Evolutionary conservation across 2,329 filamentous ascomycete genomes (phyloP), one percentile per base, ranked within the genome.

Genomic region (Drechslerella coelobrocha): DNA sequence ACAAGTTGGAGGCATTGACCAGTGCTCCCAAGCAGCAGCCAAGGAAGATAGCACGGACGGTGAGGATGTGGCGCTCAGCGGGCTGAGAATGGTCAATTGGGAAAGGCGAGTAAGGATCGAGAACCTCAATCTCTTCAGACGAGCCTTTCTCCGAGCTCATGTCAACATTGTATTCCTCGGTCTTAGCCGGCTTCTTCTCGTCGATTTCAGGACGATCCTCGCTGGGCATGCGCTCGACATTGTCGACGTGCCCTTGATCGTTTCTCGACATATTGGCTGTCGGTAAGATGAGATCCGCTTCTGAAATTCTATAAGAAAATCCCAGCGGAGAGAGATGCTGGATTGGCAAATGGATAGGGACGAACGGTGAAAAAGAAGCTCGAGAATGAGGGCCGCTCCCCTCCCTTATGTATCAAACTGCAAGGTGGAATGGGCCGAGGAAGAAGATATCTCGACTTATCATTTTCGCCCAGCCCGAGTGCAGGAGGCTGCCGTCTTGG

Each of bases 1-100:
- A 87, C 47, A 87, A 80, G 75, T 87, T 87, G 63, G 84, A 86
- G 10, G 84, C 84, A 74, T 86, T 86, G 73, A 87, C 84, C 7
- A 87, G 80, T 7, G 82, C 84, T 48, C 85, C 85, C 29, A 85
- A 82, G 43, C 83, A 75, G 59, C 83, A 81, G 48, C 85, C 85
- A 34, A 84, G 78, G 34, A 85, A 59, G 19, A 87, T 78, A 17
- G 85, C 84, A 47, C 85, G 83, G 29, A 84, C 74, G 5, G 84
- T 87, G 51, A 87, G 74, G 48, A 85, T 84, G 72, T 80, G 78
- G 14, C 37, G 56, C 72, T 83, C 80, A 48, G 82, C 80, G 31
- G 76, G 74, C 23, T 81, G 72, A 10, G 79, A 78, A 73, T 79
- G 79, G 31, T 80, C 75, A 0, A 77, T 74, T 7, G 81, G 81